Base-by-base conservation (phyloP, 2,329 filamentous ascomycete genomes). In the Trichoderma brevicompactum region DNA sequence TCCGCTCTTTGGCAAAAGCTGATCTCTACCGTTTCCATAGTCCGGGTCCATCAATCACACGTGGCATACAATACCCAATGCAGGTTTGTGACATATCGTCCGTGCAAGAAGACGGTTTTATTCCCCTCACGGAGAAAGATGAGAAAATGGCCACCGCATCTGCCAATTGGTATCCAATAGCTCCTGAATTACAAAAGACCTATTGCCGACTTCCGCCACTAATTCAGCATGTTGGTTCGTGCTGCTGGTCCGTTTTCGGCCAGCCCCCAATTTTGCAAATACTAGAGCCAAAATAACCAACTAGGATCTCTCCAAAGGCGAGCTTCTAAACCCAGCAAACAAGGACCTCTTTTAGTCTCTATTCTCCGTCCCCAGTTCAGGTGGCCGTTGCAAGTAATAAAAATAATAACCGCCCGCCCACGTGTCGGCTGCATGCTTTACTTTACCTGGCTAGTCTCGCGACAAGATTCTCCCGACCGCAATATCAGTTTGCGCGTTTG, bases 391-490 rank as follows among this genome's bases (percentile, higher is more conserved):
- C 48, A 2, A 43, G 15, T 3, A 2, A 9, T 32, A 53, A n/a
- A n/a, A n/a, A 23, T 40, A n/a, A 38, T 38, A 46, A 36, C 56
- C 32, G 43, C 44, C 15, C n/a, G 43, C 19, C 56, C 19, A 28
- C 43, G 44, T 60, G 56, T 48, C 13, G 38, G 17, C 56, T 17
- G 28, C 56, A 32, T 40, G 17, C 32, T 60, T n/a, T 49, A 46
- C 43, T 38, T n/a, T 36, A 48, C 43, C 19, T 23, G 43, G 43
- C 19, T 60, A 60, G 56, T 32, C 28, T 40, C 12, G 40, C 40
- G 36, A 55, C 5, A 58, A 58, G 40, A 34, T 28, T 23, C 5
- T 40, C 17, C 32, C 32, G 56, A 17, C 17, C 48, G n/a, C 32
- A 48, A 46, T n/a, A 59, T 36, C 43, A 59, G 32, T 17, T 17